A percentile compares a stretch with the other conserved stretches of the same genome.
Evolutionary conservation across 495 filamentous ascomycete species (phyloP).

Genomic region (Pseudoneurospora amorphoporcata): DNA sequence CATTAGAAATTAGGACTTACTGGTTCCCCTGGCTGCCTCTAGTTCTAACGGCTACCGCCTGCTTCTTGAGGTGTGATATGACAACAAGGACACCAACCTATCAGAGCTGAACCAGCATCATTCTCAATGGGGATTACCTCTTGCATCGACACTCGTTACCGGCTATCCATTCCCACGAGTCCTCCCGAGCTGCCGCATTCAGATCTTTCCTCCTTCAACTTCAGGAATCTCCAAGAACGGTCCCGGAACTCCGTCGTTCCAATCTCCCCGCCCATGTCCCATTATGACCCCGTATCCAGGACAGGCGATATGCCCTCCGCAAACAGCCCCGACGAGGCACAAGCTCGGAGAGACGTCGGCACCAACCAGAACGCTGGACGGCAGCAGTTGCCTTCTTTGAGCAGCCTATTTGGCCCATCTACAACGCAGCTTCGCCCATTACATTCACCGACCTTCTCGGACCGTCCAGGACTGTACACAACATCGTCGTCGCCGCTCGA

Average conservation of each 20-base stretch:
- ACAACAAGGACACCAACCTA: slow-evolving; percentile 11
- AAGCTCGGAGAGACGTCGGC: slow-evolving; percentile 20
- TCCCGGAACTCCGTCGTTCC: slow-evolving; percentile 26
- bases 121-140: slow-evolving; percentile 41
- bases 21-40: neutral
- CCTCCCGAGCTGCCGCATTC: slow-evolving; percentile 36
- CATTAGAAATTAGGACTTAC: neutral
- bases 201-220: slow-evolving; percentile 28
- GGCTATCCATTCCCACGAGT: slow-evolving; percentile 31
- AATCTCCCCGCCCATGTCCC: slow-evolving; percentile 41
- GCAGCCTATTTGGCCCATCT: slow-evolving; percentile 42
- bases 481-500: slow-evolving; percentile 34
- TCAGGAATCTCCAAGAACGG: slow-evolving; percentile 30
- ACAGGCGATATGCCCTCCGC: slow-evolving; percentile 30
- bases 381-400: slow-evolving; percentile 43
- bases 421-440: slow-evolving; percentile 24
- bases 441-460: slow-evolving; percentile 32
- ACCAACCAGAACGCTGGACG: slow-evolving; percentile 20
- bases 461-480: slow-evolving; percentile 29
- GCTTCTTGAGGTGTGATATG: slow-evolving; percentile 9
- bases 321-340: slow-evolving; percentile 25
- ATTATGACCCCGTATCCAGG: slow-evolving; percentile 37
- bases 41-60: neutral
- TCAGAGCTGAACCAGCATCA: slow-evolving; percentile 7
- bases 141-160: slow-evolving; percentile 34